A percentile compares a stretch with the other conserved stretches of the same genome.
Conservation (phyloP, 139 green algal species). For the Picochlorum costavermella region DNA sequence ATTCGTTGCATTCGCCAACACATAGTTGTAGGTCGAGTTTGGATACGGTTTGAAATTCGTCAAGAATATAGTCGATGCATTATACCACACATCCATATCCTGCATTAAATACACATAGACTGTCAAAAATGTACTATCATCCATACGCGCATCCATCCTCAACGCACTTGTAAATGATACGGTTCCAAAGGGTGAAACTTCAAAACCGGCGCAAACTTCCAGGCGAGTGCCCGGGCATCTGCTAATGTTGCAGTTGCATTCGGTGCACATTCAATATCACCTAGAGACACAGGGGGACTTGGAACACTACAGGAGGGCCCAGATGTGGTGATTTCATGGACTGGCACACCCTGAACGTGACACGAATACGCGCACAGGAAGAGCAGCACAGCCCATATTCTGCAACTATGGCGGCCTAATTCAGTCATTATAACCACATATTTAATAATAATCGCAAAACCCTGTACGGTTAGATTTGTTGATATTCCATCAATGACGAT, state of each 20-base stretch:
- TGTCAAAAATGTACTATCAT: background rate
- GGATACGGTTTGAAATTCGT: background rate
- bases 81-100: conserved; percentile 13
- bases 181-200: conserved; percentile 13
- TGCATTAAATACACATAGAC: background rate
- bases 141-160: conserved; percentile 3
- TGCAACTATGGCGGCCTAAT: too few species aligned
- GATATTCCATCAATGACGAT: too few species aligned
- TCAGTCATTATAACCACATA: too few species aligned
- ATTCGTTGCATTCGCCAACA: background rate
- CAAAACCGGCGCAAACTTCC: conserved; percentile 22
- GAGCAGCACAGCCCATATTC: too few species aligned
- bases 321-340: conserved; percentile 3
- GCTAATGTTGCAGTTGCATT: conserved; percentile 5
- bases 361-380: background rate
- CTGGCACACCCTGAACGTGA: background rate
- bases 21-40: conserved; percentile 5
- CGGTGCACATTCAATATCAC: background rate
- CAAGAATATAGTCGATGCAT: background rate
- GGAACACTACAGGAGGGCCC: background rate
- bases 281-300: background rate
- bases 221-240: conserved; percentile 5
- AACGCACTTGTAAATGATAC: conserved; percentile 12
- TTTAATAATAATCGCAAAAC: too few species aligned
- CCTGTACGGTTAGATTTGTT: too few species aligned